These are phyloP conservation scores for Gleditsia sinensis DNA, from an alignment of 306 rosid genomes.

Conservation along the genomic window DNA sequence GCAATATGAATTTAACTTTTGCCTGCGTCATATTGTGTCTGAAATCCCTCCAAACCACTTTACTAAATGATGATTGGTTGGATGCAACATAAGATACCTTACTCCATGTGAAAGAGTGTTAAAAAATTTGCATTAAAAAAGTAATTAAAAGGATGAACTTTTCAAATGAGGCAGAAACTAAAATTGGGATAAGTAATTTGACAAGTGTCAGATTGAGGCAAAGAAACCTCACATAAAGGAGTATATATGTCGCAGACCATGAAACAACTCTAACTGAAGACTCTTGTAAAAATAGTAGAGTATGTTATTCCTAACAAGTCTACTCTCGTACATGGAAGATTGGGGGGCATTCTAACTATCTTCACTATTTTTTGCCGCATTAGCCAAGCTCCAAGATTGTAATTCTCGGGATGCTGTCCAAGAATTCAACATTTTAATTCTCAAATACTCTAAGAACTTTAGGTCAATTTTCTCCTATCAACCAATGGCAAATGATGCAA, in stretches of 20 bases:
- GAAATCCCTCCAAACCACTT: neutral
- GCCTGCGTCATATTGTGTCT: neutral
- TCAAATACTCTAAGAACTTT: too few relatives aligned
- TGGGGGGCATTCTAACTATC: neutral
- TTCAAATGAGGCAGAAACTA: neutral
- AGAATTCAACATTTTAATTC: too few relatives aligned
- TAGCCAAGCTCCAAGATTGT: too few relatives aligned
- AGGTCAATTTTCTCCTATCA: too few relatives aligned
- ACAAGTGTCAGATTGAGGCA: neutral
- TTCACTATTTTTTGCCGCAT: too few relatives aligned
- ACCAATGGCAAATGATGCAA: too few relatives aligned
- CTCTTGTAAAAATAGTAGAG: neutral
- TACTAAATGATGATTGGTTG: neutral
- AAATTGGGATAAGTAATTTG: neutral
- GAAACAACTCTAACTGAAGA: neutral
- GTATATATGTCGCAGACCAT: neutral
- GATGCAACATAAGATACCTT: neutral
- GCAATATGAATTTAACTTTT: neutral
- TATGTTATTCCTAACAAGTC: neutral
- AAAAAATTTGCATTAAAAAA: neutral
- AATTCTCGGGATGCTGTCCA: too few relatives aligned
- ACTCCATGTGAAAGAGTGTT: neutral
- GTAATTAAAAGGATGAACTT: neutral
- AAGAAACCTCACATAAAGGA: neutral
- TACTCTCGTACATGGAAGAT: neutral